Evolutionary conservation across 306 rosid species (phyloP), one percentile per base, ranked within the genome.

Genomic region (Casuarina cunninghamiana): DNA sequence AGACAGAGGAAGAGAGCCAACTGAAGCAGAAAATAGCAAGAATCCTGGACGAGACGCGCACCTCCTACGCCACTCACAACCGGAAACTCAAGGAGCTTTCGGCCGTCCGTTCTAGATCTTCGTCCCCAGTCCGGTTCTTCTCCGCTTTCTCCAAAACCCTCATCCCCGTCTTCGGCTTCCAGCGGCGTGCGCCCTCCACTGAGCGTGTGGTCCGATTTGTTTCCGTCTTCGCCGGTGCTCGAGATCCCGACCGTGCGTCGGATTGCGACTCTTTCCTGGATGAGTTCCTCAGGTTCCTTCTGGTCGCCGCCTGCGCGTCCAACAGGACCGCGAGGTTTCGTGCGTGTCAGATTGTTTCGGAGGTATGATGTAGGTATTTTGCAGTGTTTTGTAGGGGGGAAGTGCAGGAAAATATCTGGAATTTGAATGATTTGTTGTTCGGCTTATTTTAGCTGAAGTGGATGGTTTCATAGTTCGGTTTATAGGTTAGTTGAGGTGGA

Each of bases 291-390:
- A 82, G 84, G 88, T 91, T 93, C 77, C 96, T 93, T 49, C 78
- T 95, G 10, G 83, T 41, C 2, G 94, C 89, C 2, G 77, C 93
- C 0, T 53, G 75, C 0, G 88, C 97, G 0, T 81, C 91, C 49
- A 88, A 86, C 54, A 91, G 82, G 85, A 83, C 96, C 1, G 84
- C 87, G 4, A 91, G 99, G 87, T 88, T 82, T 69, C 92, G 97
- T 6, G 93, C 97, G 3, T 93, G 97, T 83, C 99, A 95, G 89
- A 85, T 91, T 35, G 82, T 93, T 67, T 95, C 99, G 21, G 97
- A 91, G 97, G 98, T 95, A 49, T 32, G 49, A 48, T 71, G 39
- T 58, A 37, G 61, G 71, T 71, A 21, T 65, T 21, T 2, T 1
- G 32, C 44, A 32, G 21, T 19, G 35, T 49, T 63, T 73, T 46